Evolutionary conservation across 169 alveolate genomes (phyloP).

Genomic region (Eimeria necatrix): DNA sequence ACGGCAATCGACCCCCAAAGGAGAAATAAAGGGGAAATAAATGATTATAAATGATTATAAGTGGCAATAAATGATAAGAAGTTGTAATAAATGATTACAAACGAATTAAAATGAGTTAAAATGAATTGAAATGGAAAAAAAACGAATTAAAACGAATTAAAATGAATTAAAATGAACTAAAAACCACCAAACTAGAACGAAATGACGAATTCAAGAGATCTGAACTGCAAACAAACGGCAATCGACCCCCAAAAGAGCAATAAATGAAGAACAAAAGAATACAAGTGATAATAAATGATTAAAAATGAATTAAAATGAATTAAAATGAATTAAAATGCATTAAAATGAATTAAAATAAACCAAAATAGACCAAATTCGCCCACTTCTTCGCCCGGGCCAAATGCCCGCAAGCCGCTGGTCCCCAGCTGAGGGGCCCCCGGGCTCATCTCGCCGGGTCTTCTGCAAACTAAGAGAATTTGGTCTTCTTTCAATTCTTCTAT

Average conservation of each 20-base stretch:
- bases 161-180: neutral
- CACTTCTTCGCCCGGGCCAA: slow-evolving; percentile 15
- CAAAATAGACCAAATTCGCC: neutral
- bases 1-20: neutral
- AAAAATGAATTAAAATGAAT: neutral
- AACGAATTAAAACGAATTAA: neutral
- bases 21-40: neutral
- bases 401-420: neutral
- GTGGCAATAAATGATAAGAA: neutral
- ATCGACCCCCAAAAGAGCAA: neutral
- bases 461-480: neutral
- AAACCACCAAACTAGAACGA: neutral
- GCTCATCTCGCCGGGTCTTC: neutral
- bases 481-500: neutral
- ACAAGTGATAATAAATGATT: neutral
- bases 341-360: neutral
- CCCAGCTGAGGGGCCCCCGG: slow-evolving; percentile 26
- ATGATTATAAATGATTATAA: neutral
- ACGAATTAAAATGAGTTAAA: neutral
- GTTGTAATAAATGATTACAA: neutral
- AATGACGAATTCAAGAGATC: neutral
- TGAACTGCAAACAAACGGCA: neutral
- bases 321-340: neutral
- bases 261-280: neutral
- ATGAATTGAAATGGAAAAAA: neutral